Percentiles rank a stretch among this genome's conserved stretches.
phyloP scores from a whole-genome alignment of 2,329 filamentous ascomycete species.

The Phyllosticta citriasiana region DNA sequence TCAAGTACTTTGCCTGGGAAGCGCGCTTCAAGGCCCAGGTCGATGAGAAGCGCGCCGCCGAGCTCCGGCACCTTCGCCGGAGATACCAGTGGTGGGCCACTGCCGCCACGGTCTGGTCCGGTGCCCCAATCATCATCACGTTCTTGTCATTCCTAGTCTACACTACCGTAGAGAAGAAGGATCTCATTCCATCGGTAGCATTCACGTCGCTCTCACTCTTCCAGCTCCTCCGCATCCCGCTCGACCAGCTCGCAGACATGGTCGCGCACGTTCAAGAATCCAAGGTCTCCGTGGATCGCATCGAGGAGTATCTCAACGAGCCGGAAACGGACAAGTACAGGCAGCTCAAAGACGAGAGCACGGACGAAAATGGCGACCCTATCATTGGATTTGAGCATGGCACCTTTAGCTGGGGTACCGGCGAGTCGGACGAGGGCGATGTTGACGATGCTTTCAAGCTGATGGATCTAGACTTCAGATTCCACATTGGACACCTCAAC shows the following conservation, averaged over 20 bases:
- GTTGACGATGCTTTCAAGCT: slow-evolving; percentile 61
- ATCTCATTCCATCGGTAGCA: slow-evolving; percentile 80
- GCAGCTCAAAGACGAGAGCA: slow-evolving; percentile 63
- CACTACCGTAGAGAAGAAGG: slow-evolving; percentile 80
- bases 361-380: slow-evolving; percentile 57
- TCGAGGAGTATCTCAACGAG: slow-evolving; percentile 86
- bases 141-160: slow-evolving; percentile 95
- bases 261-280: slow-evolving; percentile 96
- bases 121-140: slow-evolving; percentile 87
- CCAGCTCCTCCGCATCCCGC: slow-evolving; percentile 79
- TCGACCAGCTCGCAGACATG: slow-evolving; percentile 97
- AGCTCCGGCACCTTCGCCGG: slow-evolving; percentile 67
- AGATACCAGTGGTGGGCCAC: slow-evolving; percentile 86
- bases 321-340: slow-evolving; percentile 94
- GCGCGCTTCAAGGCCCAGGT: slow-evolving; percentile 78
- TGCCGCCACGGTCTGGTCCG: slow-evolving; percentile 93
- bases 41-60: slow-evolving; percentile 73
- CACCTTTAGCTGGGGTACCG: slow-evolving; percentile 75
- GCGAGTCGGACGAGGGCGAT: slow-evolving; percentile 44
- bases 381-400: slow-evolving; percentile 78
- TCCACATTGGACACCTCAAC: slow-evolving; percentile 78
- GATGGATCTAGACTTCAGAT: slow-evolving; percentile 73
- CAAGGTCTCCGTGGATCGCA: slow-evolving; percentile 91
- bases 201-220: slow-evolving; percentile 96
- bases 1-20: slow-evolving; percentile 99